Conservation (phyloP, 2,329 filamentous ascomycete species). For the Shiraia bambusicola region DNA sequence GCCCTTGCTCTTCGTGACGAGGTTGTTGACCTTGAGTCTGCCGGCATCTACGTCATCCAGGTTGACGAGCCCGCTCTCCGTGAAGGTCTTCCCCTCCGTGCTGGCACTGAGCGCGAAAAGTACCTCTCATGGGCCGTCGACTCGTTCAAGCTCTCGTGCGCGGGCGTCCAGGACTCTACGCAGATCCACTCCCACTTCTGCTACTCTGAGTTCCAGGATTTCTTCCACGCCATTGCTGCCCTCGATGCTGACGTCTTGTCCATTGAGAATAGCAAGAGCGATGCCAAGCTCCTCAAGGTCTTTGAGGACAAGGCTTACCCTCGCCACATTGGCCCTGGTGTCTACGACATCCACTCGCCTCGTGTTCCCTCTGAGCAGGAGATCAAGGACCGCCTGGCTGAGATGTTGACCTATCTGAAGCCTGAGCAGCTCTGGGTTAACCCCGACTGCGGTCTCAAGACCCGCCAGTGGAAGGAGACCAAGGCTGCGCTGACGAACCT, state of each 20-base stretch:
- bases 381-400: constrained; percentile 95
- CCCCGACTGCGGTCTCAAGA: constrained; percentile 99
- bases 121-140: constrained; percentile 98
- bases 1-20: constrained; percentile 97
- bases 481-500: constrained; percentile 95
- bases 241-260: constrained; percentile 97
- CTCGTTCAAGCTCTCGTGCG: constrained; percentile 94
- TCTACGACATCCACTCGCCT: constrained; percentile 99
- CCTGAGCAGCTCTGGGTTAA: constrained; percentile 99
- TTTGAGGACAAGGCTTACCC: constrained; percentile 97
- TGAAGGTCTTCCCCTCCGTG: constrained; percentile 96
- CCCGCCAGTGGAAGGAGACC: constrained; percentile 96
- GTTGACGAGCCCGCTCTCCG: constrained; percentile 98
- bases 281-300: constrained; percentile 98
- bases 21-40: constrained; percentile 95
- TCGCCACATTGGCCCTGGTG: constrained; percentile 97
- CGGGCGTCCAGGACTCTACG: constrained; percentile 90
- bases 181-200: constrained; percentile 99
- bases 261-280: constrained; percentile 99
- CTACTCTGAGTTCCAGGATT: constrained; percentile 99
- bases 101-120: constrained; percentile 90
- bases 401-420: constrained; percentile 96
- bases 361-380: constrained; percentile 96
- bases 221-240: constrained; percentile 99
- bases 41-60: constrained; percentile 96